Evolutionary conservation across 129 eudicot genomes (phyloP), one percentile per base, ranked within the genome.

Genomic region (Tagetes erecta): DNA sequence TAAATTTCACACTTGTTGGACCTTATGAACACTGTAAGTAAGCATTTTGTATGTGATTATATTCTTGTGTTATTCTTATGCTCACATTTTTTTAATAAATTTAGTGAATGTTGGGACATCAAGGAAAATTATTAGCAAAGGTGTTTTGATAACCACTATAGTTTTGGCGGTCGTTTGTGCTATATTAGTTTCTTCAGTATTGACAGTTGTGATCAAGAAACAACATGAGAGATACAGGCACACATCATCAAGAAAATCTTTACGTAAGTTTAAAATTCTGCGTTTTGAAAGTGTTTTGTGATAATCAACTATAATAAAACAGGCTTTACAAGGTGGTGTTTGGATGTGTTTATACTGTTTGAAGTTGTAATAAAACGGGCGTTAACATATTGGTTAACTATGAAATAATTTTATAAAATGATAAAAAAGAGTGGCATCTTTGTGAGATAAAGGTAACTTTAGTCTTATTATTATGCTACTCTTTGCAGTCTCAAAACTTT

Each of bases 1-100:
- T 93, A 73, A 87, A 90, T 77, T 90, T 93, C 83, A 93, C 91
- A 64, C 95, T 91, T 44, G 71, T 84, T 39, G 98, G 96, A 72
- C 98, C 98, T 73, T 93, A 93, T 78, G 66, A 88, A 69, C 64
- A 87, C 36, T 44, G 96, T 89, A 87, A 78, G 87, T 63, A 30
- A 55, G 38, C 52, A 38, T 57, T 44, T 47, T 14, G 37, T 40
- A 52, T 76, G 67, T 65, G 41, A 34, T 34, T 41, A 41, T 40
- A n/a, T 42, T 76, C 14, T 60, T 44, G 46, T 73, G 35, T 73
- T 73, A 45, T 73, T 34, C 27, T 53, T 63, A 66, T 33, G 30
- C 74, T 76, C 47, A 53, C 58, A 39, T 53, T 35, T 81, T 50
- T 62, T 14, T 12, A n/a, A n/a, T 60, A 72, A 20, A 35, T 89